A percentile compares a stretch with the other conserved stretches of the same genome.
Evolutionary conservation across 495 filamentous ascomycete species (phyloP).

Genomic region (Clohesyomyces aquaticus): DNA sequence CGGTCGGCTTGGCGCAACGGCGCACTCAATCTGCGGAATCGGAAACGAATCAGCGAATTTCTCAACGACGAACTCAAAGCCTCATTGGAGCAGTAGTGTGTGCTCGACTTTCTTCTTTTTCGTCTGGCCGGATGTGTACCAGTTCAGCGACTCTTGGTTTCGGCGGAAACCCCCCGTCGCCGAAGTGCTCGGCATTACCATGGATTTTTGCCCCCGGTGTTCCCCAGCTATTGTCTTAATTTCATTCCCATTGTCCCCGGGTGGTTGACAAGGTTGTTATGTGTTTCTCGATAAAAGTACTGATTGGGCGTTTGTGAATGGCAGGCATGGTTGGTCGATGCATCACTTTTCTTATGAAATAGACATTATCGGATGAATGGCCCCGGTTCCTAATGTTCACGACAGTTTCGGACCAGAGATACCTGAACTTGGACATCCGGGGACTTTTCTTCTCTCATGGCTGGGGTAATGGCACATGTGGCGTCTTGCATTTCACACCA

Average conservation of each 20-base stretch:
- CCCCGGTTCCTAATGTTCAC: slow-evolving; percentile 24
- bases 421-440: slow-evolving; percentile 35
- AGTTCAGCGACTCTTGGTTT: slow-evolving; percentile 19
- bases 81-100: slow-evolving; percentile 22
- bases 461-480: slow-evolving; percentile 29
- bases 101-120: neutral
- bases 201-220: too few relatives aligned
- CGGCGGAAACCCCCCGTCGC: neutral
- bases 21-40: slow-evolving; percentile 58
- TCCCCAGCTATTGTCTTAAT: too few relatives aligned
- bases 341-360: slow-evolving; percentile 32
- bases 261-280: slow-evolving; percentile 10
- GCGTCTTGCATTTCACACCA: slow-evolving; percentile 29
- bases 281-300: slow-evolving; percentile 27
- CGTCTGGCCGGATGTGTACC: slow-evolving; percentile 18
- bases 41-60: slow-evolving; percentile 57
- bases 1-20: slow-evolving; percentile 58
- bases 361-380: slow-evolving; percentile 34
- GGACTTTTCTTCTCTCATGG: slow-evolving; percentile 19
- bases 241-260: slow-evolving; percentile 12
- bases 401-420: slow-evolving; percentile 32
- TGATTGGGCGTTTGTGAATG: slow-evolving; percentile 32
- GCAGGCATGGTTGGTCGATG: slow-evolving; percentile 38
- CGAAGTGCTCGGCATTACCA: neutral
- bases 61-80: slow-evolving; percentile 35